Evolutionary conservation across 169 alveolate genomes (phyloP).

Genomic region (Cryptosporidium tyzzeri): DNA sequence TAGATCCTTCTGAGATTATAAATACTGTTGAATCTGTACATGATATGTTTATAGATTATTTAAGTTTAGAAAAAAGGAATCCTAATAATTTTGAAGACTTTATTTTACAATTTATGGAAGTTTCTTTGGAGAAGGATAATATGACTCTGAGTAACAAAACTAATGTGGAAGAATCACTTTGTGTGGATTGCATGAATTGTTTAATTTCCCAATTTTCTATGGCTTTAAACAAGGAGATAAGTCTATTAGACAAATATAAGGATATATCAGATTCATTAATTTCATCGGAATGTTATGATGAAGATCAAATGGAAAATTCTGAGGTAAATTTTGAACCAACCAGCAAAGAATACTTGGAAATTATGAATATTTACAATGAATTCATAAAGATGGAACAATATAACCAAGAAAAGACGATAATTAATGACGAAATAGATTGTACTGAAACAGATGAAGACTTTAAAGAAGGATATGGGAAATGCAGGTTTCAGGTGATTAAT

Average conservation of each 20-base stretch:
- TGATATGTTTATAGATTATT: background rate
- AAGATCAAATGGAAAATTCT: background rate
- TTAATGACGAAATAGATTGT: background rate
- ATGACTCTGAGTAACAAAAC: background rate
- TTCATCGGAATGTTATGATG: background rate
- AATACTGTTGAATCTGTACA: background rate
- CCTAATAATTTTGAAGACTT: slow-evolving; percentile 37
- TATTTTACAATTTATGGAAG: slow-evolving; percentile 60
- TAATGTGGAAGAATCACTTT: slow-evolving; percentile 38
- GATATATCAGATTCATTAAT: background rate
- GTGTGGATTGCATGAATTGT: slow-evolving; percentile 43
- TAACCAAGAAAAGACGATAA: background rate
- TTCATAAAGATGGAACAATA: background rate
- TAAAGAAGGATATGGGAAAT: background rate
- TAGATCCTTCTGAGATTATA: background rate
- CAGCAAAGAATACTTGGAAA: background rate
- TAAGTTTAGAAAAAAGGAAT: slow-evolving; percentile 15
- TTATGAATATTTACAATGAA: background rate
- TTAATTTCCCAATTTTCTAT: slow-evolving; percentile 12
- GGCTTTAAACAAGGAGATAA: slow-evolving; percentile 11
- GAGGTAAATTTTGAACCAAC: background rate
- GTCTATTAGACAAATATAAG: background rate
- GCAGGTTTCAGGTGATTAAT: background rate
- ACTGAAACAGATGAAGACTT: background rate
- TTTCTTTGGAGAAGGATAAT: slow-evolving; percentile 25